Base-by-base conservation (phyloP, 139 green algal species). In the Volvox africanus region DNA sequence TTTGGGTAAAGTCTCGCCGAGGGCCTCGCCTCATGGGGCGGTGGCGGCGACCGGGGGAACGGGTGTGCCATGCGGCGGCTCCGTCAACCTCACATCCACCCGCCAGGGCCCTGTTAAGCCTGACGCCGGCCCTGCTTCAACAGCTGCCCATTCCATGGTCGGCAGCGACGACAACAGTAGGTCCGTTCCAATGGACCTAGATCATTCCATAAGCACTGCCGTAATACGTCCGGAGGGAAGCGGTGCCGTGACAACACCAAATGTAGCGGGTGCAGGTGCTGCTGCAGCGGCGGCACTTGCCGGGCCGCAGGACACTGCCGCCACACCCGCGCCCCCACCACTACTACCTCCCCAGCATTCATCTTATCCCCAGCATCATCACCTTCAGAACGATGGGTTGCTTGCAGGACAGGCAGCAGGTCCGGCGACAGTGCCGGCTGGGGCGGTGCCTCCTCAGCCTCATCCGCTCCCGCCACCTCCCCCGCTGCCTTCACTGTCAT, bases 131-230 rank as follows among this genome's bases (percentile, higher is more conserved):
- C 62, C 65, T 2, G 65, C 82, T 16, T 30, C 82, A 67, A 44
- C 82, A 9, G 33, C 65, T 18, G 35, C 65, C 32, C 73, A 84
- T 2, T 84, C 86, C 3, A 21, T 62, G 50, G 3, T 90, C 0
- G 86, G 86, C 28, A 84, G 71, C 20, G 86, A 90, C 1, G 86
- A 83, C 30, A 37, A 37, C 86, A 90, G 86, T 75, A 22, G 73
- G 21, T 90, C 86, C 5, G 86, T 90, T 6, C 86, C 86, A 21
- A 90, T 90, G 86, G 86, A 90, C 32, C 50, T 90, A 14, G 86
- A 90, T 30, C 71, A 90, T 14, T 84, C 73, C 1, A 62, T 84
- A 30, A 77, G 86, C 21, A 90, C 73, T 55, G 44, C 44, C 19
- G 35, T 35, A 14, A 26, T 79, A 13, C 33, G 26, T 0, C 68